Percentiles rank a stretch among this genome's conserved stretches.
These are phyloP conservation scores for Candida piceae DNA, from an alignment of 805 yeast species.

Conservation along the genomic window DNA sequence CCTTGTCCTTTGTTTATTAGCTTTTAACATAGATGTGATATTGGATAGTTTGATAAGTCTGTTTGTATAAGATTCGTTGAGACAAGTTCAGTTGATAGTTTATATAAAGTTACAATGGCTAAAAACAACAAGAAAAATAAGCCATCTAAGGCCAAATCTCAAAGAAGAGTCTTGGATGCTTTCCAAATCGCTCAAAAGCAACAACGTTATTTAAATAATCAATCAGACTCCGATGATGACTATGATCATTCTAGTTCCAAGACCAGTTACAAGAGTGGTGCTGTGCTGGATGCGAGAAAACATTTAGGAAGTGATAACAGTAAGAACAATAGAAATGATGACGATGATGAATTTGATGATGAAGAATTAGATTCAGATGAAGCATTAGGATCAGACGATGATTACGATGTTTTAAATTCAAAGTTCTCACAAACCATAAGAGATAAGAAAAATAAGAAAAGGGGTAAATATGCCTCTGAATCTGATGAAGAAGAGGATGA, in stretches of 20 bases:
- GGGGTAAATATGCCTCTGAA: constrained; percentile 14
- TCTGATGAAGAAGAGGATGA: constrained; percentile 49
- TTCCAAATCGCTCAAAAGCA: constrained; percentile 25
- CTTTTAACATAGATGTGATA: no score
- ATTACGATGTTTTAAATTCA: constrained; percentile 54
- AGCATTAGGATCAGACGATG: constrained; percentile 80
- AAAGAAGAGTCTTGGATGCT: constrained; percentile 22
- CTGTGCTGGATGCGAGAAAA: constrained; percentile 32
- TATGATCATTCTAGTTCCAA: constrained; percentile 3
- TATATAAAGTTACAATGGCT: no score
- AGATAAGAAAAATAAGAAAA: constrained; percentile 36
- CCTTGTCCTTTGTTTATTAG: no score
- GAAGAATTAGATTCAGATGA: constrained; percentile 63
- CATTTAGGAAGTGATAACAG: constrained; percentile 12
- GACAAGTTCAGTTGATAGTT: no score
- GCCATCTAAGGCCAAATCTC: constrained; percentile 11
- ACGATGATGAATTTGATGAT: constrained; percentile 32
- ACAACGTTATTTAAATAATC: constrained; percentile 4
- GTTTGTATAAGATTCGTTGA: no score
- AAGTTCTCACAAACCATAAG: constrained; percentile 66
- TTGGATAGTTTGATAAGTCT: no score
- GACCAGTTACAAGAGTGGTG: constrained; percentile 14
- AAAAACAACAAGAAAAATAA: constrained; percentile 7
- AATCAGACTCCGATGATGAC: constrained; percentile 5
- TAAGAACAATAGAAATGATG: constrained; percentile 7